These are phyloP conservation scores for Cryphonectria radicalis DNA, from an alignment of 2,329 filamentous ascomycete genomes.

Conservation along the genomic window DNA sequence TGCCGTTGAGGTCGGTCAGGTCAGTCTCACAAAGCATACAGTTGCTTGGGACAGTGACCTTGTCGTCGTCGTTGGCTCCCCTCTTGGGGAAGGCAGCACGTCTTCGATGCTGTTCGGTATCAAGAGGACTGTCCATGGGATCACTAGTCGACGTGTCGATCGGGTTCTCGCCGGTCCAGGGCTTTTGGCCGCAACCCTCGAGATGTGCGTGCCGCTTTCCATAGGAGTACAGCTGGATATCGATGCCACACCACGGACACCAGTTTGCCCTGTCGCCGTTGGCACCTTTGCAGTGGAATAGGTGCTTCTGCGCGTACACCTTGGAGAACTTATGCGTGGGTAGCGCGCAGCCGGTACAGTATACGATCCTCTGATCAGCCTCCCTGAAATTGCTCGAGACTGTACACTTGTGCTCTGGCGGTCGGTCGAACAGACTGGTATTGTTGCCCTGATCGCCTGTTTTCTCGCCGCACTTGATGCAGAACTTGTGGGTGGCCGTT, in stretches of 20 bases:
- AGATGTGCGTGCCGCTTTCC: slow-evolving; percentile 18
- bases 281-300: slow-evolving; percentile 26
- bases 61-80: not conserved
- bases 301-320: slow-evolving; percentile 24
- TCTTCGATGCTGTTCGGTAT: not conserved
- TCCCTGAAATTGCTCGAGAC: not conserved
- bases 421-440: not conserved
- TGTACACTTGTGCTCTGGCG: not conserved
- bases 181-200: slow-evolving; percentile 16
- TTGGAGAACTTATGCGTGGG: slow-evolving; percentile 15
- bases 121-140: slow-evolving; percentile 16
- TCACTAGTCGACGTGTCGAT: slow-evolving; percentile 17
- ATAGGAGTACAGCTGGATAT: slow-evolving; percentile 5
- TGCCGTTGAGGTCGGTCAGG: slow-evolving; percentile 14
- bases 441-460: too few species aligned
- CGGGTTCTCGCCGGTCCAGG: slow-evolving; percentile 15
- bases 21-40: slow-evolving; percentile 18
- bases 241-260: slow-evolving; percentile 31
- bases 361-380: not conserved
- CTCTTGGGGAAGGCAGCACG: not conserved
- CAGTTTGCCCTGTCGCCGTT: slow-evolving; percentile 5
- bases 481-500: slow-evolving; percentile 3
- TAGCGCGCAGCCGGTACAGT: slow-evolving; percentile 25
- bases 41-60: slow-evolving; percentile 2
- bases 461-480: slow-evolving; percentile 21